A percentile compares a stretch with the other conserved stretches of the same genome.
phyloP scores from a whole-genome alignment of 2,329 filamentous ascomycete genomes.

The Lecanicillium sp. region DNA sequence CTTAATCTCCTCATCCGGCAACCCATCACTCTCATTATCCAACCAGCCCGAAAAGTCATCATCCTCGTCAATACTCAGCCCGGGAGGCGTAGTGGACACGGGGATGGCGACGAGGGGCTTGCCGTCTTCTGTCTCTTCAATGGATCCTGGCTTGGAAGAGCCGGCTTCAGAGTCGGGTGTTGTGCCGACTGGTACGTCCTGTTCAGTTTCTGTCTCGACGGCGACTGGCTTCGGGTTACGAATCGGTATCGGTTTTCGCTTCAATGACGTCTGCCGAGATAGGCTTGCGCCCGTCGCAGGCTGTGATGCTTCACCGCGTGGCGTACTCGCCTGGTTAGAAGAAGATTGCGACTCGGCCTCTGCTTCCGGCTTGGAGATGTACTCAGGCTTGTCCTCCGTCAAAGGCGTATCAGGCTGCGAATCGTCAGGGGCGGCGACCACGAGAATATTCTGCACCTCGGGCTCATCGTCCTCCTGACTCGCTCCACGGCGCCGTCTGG shows the following conservation, averaged over 20 bases:
- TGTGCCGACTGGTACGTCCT: not conserved
- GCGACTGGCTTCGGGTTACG: not conserved
- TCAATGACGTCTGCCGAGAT: not conserved
- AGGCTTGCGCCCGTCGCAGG: not conserved
- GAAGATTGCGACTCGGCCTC: not conserved
- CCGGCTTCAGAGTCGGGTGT: not conserved
- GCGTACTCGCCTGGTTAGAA: not conserved
- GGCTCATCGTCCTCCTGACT: slow-evolving; percentile 26
- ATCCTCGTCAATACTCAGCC: slow-evolving; percentile 12
- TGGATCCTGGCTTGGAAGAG: not conserved
- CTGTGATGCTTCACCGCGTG: slow-evolving; percentile 12
- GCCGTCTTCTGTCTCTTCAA: not conserved
- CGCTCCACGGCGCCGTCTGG: slow-evolving; percentile 28
- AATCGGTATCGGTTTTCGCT: not conserved
- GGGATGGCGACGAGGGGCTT: slow-evolving; percentile 11
- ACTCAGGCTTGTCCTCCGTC: slow-evolving; percentile 22
- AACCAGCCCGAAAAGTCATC: slow-evolving; percentile 21
- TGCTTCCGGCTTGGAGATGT: not conserved
- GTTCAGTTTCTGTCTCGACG: not conserved
- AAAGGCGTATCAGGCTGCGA: slow-evolving; percentile 50
- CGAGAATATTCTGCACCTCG: slow-evolving; percentile 46
- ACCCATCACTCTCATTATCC: slow-evolving; percentile 12
- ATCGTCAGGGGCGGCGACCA: slow-evolving; percentile 58
- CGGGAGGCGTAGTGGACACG: slow-evolving; percentile 6
- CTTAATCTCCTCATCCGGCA: not conserved